Evolutionary conservation across 2,329 filamentous ascomycete species (phyloP).

Genomic region (Colletotrichum destructivum): DNA sequence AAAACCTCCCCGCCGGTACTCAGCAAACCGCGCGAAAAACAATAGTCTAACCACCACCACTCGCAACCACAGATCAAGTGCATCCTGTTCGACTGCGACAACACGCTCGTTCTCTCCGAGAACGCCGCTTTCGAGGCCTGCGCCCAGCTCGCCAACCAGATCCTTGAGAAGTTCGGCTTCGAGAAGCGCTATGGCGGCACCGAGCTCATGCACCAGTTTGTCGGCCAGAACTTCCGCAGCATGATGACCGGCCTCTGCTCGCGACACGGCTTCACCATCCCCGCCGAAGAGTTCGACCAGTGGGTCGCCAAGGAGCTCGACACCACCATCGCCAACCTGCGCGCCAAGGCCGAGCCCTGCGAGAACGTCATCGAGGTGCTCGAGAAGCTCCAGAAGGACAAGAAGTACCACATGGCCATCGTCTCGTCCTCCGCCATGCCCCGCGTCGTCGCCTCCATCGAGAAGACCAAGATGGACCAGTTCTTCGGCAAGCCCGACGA

Average conservation of each 20-base stretch:
- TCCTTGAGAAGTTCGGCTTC: constrained; percentile 78
- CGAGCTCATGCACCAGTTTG: constrained; percentile 86
- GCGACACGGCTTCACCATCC: constrained; percentile 81
- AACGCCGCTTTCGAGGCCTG: constrained; percentile 92
- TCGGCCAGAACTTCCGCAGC: constrained; percentile 94
- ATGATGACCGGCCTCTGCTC: constrained; percentile 85
- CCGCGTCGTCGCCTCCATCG: constrained; percentile 82
- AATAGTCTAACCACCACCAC: not conserved
- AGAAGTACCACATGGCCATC: constrained; percentile 81
- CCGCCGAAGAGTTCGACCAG: constrained; percentile 76
- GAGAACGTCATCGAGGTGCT: constrained; percentile 78
- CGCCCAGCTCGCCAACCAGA: constrained; percentile 88
- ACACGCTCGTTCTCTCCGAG: constrained; percentile 94
- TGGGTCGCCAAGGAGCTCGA: constrained; percentile 86
- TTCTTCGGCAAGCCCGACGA: constrained; percentile 81
- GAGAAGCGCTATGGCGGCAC: constrained; percentile 81
- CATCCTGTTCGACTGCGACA: constrained; percentile 85
- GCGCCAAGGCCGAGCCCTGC: constrained; percentile 77
- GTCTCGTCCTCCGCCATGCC: constrained; percentile 86
- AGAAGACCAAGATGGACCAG: constrained; percentile 83
- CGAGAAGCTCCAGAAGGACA: constrained; percentile 70
- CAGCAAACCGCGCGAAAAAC: not conserved
- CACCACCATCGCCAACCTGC: constrained; percentile 85
- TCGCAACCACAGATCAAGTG: constrained; percentile 71
- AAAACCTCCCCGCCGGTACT: not conserved